Conservation (phyloP, 441 rosid species). For the Biscutella laevigata region DNA sequence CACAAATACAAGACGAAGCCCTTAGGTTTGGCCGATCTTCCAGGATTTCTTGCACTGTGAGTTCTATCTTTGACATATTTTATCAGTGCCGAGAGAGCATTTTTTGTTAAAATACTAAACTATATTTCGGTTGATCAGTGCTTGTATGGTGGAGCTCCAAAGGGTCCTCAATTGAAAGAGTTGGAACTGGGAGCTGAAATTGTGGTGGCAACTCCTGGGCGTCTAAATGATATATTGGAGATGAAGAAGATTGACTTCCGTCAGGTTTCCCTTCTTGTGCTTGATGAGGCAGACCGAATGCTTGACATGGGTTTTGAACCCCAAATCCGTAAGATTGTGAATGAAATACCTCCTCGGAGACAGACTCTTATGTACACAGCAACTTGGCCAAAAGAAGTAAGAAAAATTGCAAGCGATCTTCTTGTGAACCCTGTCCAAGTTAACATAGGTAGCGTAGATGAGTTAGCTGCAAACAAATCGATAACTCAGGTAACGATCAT, state of each 20-base stretch:
- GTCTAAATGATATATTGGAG: constrained; percentile 88
- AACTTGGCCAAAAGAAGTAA: constrained; percentile 95
- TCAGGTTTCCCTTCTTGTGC: constrained; percentile 85
- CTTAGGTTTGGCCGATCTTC: constrained; percentile 80
- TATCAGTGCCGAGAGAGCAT: neutral
- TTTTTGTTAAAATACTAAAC: constrained; percentile 10
- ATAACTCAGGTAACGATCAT: constrained; percentile 69
- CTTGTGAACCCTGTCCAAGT: constrained; percentile 91
- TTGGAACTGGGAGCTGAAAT: constrained; percentile 85
- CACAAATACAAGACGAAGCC: constrained; percentile 90
- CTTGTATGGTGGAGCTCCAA: constrained; percentile 96
- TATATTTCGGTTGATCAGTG: constrained; percentile 47
- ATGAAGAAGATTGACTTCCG: constrained; percentile 65
- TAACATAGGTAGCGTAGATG: constrained; percentile 89
- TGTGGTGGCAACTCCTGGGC: constrained; percentile 98
- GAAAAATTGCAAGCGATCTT: constrained; percentile 84
- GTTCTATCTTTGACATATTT: constrained; percentile 20
- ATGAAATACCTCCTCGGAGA: constrained; percentile 77
- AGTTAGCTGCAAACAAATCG: constrained; percentile 87
- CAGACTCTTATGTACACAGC: constrained; percentile 97
- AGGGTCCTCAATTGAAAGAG: constrained; percentile 76
- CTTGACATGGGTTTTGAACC: constrained; percentile 99
- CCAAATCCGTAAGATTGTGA: constrained; percentile 91
- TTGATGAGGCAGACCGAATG: constrained; percentile 98
- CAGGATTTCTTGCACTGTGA: constrained; percentile 78